A percentile compares a stretch with the other conserved stretches of the same genome.
Conservation (phyloP, 2,329 filamentous ascomycete genomes). For the Penicillium brasilianum region DNA sequence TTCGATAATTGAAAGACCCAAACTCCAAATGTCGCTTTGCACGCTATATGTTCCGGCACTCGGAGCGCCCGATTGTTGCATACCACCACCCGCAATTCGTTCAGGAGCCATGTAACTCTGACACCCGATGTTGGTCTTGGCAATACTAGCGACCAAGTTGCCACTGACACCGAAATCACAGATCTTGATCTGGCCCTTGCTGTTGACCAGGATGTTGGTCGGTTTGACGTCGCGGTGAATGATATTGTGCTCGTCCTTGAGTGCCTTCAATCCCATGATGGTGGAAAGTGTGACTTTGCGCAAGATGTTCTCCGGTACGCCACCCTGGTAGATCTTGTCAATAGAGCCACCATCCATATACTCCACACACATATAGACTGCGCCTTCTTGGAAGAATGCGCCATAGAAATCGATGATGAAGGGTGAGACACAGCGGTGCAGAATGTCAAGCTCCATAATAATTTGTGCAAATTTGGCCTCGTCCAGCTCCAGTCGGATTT, state of each 20-base stretch:
- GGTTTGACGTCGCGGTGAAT: slow-evolving; percentile 99
- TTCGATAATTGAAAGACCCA: slow-evolving; percentile 93
- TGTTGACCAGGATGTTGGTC: slow-evolving; percentile 96
- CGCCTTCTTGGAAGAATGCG: slow-evolving; percentile 97
- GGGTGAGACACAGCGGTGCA: slow-evolving; percentile 92
- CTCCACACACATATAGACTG: slow-evolving; percentile 99
- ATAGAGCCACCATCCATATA: slow-evolving; percentile 99
- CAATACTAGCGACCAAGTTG: slow-evolving; percentile 95
- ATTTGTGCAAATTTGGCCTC: slow-evolving; percentile 97
- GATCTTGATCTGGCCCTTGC: slow-evolving; percentile 89
- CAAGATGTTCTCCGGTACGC: slow-evolving; percentile 85
- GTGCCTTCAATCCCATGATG: slow-evolving; percentile 84
- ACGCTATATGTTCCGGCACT: slow-evolving; percentile 91
- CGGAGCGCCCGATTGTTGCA: slow-evolving; percentile 71
- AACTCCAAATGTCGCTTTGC: slow-evolving; percentile 96
- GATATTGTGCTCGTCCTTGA: slow-evolving; percentile 99
- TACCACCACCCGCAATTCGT: slow-evolving; percentile 84
- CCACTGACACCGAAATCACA: slow-evolving; percentile 98
- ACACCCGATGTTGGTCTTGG: slow-evolving; percentile 97
- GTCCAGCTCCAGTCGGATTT: slow-evolving; percentile 92
- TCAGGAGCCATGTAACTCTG: slow-evolving; percentile 99
- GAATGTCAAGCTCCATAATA: slow-evolving; percentile 94
- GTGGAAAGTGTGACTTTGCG: slow-evolving; percentile 90
- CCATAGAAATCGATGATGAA: slow-evolving; percentile 99
- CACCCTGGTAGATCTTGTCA: slow-evolving; percentile 91